A percentile compares a stretch with the other conserved stretches of the same genome.
phyloP scores from a whole-genome alignment of 306 rosid genomes.

The Lotus japonicus region DNA sequence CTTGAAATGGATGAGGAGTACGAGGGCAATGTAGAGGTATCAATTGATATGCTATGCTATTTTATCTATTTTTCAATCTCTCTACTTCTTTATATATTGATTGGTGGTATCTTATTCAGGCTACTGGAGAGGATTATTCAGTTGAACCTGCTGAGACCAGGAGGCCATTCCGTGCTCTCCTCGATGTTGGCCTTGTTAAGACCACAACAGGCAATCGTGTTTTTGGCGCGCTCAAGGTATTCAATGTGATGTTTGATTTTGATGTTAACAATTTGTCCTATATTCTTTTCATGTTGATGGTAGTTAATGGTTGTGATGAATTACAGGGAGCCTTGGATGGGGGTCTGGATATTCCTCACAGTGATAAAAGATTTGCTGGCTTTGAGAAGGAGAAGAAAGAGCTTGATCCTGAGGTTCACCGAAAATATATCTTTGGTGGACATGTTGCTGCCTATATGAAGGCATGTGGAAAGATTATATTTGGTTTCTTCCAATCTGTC shows the following conservation, averaged over 20 bases:
- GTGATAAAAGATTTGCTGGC: constrained; percentile 87
- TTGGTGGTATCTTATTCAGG: constrained; percentile 27
- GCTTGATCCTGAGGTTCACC: constrained; percentile 73
- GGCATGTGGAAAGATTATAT: constrained; percentile 21
- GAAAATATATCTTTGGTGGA: constrained; percentile 65
- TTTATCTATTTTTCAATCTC: background rate
- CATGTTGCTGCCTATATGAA: constrained; percentile 68
- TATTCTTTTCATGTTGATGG: background rate
- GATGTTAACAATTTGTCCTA: background rate
- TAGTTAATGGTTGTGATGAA: background rate
- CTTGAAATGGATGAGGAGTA: constrained; percentile 77
- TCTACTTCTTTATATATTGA: background rate
- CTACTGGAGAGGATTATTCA: constrained; percentile 79
- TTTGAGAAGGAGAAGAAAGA: constrained; percentile 55
- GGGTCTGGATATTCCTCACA: constrained; percentile 84
- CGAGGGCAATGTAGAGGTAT: constrained; percentile 83
- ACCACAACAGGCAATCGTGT: constrained; percentile 86
- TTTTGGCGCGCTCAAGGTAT: constrained; percentile 79
- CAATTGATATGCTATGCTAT: background rate
- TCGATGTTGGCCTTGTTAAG: constrained; percentile 69
- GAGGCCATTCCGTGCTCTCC: constrained; percentile 92
- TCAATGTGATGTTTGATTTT: too few species aligned
- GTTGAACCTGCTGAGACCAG: constrained; percentile 81
- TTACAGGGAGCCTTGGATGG: constrained; percentile 86
- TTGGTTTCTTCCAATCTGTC: background rate